Evolutionary conservation across 139 green algal genomes (phyloP).

Genomic region (Coelastrella sp.): DNA sequence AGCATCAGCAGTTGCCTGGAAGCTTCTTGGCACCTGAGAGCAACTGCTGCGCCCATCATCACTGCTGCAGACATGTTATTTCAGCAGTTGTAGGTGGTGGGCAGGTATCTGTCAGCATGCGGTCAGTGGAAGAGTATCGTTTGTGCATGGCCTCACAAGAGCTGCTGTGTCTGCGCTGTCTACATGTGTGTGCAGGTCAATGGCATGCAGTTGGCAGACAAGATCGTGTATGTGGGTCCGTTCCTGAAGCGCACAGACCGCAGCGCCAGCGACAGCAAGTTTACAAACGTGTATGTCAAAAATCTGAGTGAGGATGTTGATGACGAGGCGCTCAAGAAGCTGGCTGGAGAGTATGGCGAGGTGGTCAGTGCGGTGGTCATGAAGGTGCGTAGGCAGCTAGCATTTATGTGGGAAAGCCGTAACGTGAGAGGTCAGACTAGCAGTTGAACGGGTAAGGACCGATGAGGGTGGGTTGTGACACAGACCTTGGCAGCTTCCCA

Average conservation of each 20-base stretch:
- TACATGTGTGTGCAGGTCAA: constrained; percentile 54
- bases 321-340: constrained; percentile 77
- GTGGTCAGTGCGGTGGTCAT: constrained; percentile 83
- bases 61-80: too few species aligned
- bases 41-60: too few species aligned
- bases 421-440: background rate
- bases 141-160: background rate
- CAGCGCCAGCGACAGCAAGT: constrained; percentile 68
- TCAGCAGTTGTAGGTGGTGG: too few species aligned
- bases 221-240: constrained; percentile 86
- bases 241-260: constrained; percentile 88
- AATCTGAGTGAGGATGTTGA: constrained; percentile 80
- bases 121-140: background rate
- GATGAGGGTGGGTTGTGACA: too few species aligned
- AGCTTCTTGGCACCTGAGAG: too few species aligned
- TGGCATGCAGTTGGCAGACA: constrained; percentile 76
- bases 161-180: background rate
- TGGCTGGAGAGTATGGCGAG: constrained; percentile 82
- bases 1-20: too few species aligned
- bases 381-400: constrained; percentile 60
- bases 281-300: constrained; percentile 97
- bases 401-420: background rate
- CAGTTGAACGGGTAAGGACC: too few species aligned
- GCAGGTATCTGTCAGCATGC: too few species aligned
- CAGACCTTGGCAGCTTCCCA: too few species aligned